These are phyloP conservation scores for Vachellia pachyceras DNA, from an alignment of 306 rosid genomes.

Conservation along the genomic window DNA sequence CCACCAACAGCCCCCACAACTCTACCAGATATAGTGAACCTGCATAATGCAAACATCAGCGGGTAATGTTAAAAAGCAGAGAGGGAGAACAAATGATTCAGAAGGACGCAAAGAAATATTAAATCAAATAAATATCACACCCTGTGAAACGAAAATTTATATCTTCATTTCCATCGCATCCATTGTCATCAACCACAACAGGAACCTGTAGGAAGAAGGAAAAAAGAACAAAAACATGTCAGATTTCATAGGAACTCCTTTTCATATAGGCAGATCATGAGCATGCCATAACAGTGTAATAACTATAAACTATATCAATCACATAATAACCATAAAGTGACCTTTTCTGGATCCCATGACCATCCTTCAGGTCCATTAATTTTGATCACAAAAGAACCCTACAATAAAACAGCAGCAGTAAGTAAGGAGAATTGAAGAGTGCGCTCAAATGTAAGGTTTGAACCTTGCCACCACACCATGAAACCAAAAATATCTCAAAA, in stretches of 20 bases:
- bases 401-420: conserved; percentile 39
- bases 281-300: conserved; percentile 21
- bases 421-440: conserved; percentile 43
- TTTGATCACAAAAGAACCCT: conserved; percentile 90
- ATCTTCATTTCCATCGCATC: conserved; percentile 94
- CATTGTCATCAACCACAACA: conserved; percentile 75
- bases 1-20: conserved; percentile 94
- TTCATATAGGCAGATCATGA: conserved; percentile 6
- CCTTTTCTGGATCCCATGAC: conserved; percentile 97
- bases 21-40: conserved; percentile 91
- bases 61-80: conserved; percentile 34
- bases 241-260: conserved; percentile 29
- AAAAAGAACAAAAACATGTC: neutral
- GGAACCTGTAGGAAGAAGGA: conserved; percentile 61
- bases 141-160: conserved; percentile 94
- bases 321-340: conserved; percentile 40
- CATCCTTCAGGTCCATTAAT: conserved; percentile 95
- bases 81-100: conserved; percentile 28
- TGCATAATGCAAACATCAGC: conserved; percentile 45
- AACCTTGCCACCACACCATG: neutral
- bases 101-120: conserved; percentile 17
- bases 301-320: conserved; percentile 19
- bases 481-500: neutral
- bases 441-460: neutral
- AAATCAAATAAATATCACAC: conserved; percentile 49